phyloP scores from a whole-genome alignment of 2,329 filamentous ascomycete genomes.

The Penicillium expansum region DNA sequence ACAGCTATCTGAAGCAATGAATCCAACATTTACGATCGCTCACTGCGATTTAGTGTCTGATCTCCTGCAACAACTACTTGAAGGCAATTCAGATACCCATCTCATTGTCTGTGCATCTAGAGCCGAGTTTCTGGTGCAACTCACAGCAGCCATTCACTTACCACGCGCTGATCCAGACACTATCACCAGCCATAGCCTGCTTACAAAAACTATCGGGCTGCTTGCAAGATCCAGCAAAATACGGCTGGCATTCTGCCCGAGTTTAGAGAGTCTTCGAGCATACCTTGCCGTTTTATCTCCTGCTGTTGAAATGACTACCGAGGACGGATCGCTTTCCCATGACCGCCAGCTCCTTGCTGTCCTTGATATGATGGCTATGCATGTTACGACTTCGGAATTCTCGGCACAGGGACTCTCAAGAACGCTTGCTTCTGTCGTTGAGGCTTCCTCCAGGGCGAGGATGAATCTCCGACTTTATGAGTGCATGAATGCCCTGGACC shows the following conservation, averaged over 20 bases:
- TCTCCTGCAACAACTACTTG: conserved; percentile 64
- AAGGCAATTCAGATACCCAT: conserved; percentile 56
- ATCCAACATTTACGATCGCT: conserved; percentile 24
- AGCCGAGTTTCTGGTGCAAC: conserved; percentile 61
- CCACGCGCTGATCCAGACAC: conserved; percentile 17
- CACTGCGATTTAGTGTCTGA: conserved; percentile 53
- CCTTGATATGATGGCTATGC: conserved; percentile 42
- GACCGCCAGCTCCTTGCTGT: conserved; percentile 36
- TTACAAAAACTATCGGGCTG: conserved; percentile 65
- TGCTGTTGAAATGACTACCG: background rate
- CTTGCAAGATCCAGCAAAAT: conserved; percentile 68
- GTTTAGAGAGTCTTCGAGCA: conserved; percentile 72
- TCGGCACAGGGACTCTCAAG: conserved; percentile 50
- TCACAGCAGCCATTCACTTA: conserved; percentile 51
- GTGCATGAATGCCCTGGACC: conserved; percentile 35
- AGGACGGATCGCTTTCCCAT: background rate
- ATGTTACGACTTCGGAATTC: conserved; percentile 46
- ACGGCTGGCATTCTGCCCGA: conserved; percentile 69
- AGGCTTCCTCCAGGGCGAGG: conserved; percentile 32
- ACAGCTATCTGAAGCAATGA: conserved; percentile 13
- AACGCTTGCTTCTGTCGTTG: conserved; percentile 42
- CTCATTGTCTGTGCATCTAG: conserved; percentile 69
- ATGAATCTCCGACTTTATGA: conserved; percentile 43
- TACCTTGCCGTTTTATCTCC: conserved; percentile 60
- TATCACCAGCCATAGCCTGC: conserved; percentile 43